Base-by-base conservation (phyloP, 805 yeast species). In the Suhomyces sp. region DNA sequence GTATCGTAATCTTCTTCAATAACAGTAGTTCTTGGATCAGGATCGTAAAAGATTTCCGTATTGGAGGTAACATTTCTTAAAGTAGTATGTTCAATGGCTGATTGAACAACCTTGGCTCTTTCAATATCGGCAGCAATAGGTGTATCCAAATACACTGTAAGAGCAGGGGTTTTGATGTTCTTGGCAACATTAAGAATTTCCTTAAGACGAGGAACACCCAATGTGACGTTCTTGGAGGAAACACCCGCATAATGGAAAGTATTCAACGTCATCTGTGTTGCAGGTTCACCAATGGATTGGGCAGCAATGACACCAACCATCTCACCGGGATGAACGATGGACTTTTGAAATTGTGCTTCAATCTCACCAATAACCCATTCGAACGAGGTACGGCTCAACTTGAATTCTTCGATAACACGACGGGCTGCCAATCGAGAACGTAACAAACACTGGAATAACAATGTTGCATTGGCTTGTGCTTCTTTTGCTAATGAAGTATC, bases 181-280 rank as follows among this genome's bases (percentile, higher is more conserved):
- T 94, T 94, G 9, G 99, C 99, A 58, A 94, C 99, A 69, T 93
- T 93, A 72, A 94, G 82, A 83, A 94, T 94, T 77, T 92, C 98
- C 82, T 92, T 92, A 71, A 92, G 81, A 81, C 97, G 96, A 54
- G 97, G 97, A 66, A 91, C 97, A 83, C 97, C 97, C 58, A 93
- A 82, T 3, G 97, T 91, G 57, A 91, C 97, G 70, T 91, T 91
- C 85, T 90, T 91, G 3, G 97, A 89, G 31, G 96, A 91, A 54
- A 91, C 97, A 86, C 97, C 97, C 15, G 97, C 97, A 78, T 89
- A 91, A 78, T 91, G 97, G 92, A 91, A 92, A 61, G 97, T 92
- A 66, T 92, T 92, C 73, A 92, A 80, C 2, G 97, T 92, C 97
- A 92, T 92, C 72, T 92, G 97, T 29, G 97, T 92, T 40, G 97